Evolutionary conservation across 2,329 filamentous ascomycete species (phyloP), one percentile per base, ranked within the genome.

Genomic region (Pestalotiopsis sp.): DNA sequence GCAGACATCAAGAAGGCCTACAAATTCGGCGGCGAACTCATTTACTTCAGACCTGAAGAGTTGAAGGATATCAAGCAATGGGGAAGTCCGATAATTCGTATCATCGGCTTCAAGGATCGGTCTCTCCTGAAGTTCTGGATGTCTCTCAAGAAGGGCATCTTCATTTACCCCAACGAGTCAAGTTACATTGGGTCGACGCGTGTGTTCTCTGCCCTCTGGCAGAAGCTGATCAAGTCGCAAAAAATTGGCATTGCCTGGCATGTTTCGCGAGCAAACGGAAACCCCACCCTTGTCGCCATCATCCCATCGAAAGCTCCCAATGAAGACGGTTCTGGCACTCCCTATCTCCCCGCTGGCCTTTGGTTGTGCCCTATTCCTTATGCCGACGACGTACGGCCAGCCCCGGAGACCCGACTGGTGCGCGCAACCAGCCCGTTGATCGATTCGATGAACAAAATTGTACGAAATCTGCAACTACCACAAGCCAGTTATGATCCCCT

Each of bases 161-260:
- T 98, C 79, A 93, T 99, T 69, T 98, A 97, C 76, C 96, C 96
- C 0, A 96, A 92, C 20, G 96, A 99, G 80, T 91, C 94, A 71
- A 92, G 93, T 70, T 97, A 91, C 74, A 87, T 98, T 31, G 96
- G 96, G 23, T 98, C 95, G 1, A 97, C 94, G 0, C 91, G 96
- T 7, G 94, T 97, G 2, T 99, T 98, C 78, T 91, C 95, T 2
- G 94, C 96, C 0, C 82, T 99, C 25, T 94, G 97, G 82, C 91
- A 94, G 75, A 98, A 97, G 77, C 86, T 99, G 1, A 81, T 95
- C 4, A 89, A 90, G 67, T 90, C 92, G 63, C 86, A 94, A 64
- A 97, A 95, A 76, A 88, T 98, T 75, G 96, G 89, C 2, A 81
- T 99, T 11, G 93, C 93, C 0, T 99, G 96, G 96, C 96, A 93